Evolutionary conservation across 148 eudicot genomes (phyloP).

Genomic region (Selenicereus undatus): DNA sequence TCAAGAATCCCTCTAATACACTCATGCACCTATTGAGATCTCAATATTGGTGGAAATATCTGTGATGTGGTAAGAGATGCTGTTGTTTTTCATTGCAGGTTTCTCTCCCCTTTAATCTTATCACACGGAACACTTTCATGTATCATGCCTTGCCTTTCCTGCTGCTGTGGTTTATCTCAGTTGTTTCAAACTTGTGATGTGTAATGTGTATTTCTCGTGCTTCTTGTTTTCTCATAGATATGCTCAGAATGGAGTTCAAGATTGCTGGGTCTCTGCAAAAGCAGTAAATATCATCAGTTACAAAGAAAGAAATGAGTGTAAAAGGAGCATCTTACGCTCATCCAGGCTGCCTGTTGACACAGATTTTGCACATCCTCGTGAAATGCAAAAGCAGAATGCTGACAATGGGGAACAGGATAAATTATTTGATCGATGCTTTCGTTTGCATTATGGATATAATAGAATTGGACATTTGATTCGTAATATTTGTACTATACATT

Average conservation of each 20-base stretch:
- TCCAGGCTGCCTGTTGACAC: slow-evolving; percentile 26
- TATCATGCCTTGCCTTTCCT: background rate
- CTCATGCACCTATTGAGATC: background rate
- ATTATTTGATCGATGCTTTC: slow-evolving; percentile 40
- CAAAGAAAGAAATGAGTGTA: slow-evolving; percentile 26
- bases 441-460: slow-evolving; percentile 40
- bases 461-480: slow-evolving; percentile 20
- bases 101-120: background rate
- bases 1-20: background rate
- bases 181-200: background rate
- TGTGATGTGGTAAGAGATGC: background rate
- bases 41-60: background rate
- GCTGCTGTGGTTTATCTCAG: background rate
- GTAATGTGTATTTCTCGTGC: background rate
- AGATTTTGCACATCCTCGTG: slow-evolving; percentile 20
- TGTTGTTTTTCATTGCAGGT: background rate
- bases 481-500: slow-evolving; percentile 32
- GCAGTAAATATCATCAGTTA: slow-evolving; percentile 40
- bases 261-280: slow-evolving; percentile 40
- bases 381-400: slow-evolving; percentile 20
- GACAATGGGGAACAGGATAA: slow-evolving; percentile 19
- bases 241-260: slow-evolving; percentile 33
- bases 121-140: background rate
- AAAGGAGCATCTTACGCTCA: slow-evolving; percentile 43
- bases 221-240: slow-evolving; percentile 38